Percentiles rank a stretch among this genome's conserved stretches.
phyloP scores from a whole-genome alignment of 331 rosid species.

The Pyrus hybrid region DNA sequence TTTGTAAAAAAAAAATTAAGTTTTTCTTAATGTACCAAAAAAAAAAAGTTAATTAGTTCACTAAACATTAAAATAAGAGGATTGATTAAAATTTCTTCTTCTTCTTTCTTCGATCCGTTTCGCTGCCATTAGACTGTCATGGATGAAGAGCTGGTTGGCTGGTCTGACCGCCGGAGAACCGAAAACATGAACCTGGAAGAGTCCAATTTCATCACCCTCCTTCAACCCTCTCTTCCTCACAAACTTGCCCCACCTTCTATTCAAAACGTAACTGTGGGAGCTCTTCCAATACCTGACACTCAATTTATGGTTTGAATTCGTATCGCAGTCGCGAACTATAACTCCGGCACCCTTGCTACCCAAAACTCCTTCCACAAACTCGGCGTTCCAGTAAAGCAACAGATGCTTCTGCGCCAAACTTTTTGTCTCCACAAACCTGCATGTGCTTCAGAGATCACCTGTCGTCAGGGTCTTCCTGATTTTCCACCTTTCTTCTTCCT shows the following conservation, averaged over 20 bases:
- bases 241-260: background rate
- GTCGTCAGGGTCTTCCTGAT: background rate
- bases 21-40: background rate
- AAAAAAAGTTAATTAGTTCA: background rate
- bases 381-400: background rate
- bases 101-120: background rate
- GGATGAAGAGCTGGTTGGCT: background rate
- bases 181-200: background rate
- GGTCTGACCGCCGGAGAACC: background rate
- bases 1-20: background rate
- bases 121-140: too few species aligned
- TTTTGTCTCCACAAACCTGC: background rate
- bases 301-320: background rate
- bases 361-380: background rate
- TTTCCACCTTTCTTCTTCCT: background rate
- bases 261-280: background rate
- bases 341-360: background rate
- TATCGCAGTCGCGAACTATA: background rate
- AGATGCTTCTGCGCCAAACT: background rate
- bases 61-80: background rate
- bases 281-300: background rate
- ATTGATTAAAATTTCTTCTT: too few species aligned
- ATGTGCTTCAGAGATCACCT: background rate
- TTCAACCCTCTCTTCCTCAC: background rate
- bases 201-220: constrained; percentile 1